phyloP scores from a whole-genome alignment of 371 early-diverging fungal genomes.

The Circinella umbellata region DNA sequence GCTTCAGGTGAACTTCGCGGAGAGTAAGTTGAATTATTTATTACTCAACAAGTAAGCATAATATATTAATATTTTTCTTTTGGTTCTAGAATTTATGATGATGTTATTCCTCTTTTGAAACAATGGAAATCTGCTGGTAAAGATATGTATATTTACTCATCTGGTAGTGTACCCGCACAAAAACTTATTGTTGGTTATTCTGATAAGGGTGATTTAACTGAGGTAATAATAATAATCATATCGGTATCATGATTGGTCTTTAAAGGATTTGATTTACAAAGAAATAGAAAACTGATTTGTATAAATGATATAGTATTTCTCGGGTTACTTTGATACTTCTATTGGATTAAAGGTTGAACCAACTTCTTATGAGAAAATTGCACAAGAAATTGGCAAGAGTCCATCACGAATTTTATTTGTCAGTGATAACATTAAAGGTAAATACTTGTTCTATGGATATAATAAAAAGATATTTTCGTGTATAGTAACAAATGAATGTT shows the following conservation, averaged over 20 bases:
- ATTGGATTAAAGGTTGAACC: conserved; percentile 79
- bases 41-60: neutral
- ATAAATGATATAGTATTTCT: conserved; percentile 59
- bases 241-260: neutral
- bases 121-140: conserved; percentile 66
- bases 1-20: conserved; percentile 76
- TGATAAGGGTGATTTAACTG: conserved; percentile 80
- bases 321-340: conserved; percentile 89
- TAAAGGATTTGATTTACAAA: too few relatives aligned
- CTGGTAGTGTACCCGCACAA: conserved; percentile 92
- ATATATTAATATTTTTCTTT: neutral
- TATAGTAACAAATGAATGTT: too few relatives aligned
- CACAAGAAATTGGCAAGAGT: conserved; percentile 58
- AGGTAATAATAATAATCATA: conserved; percentile 50
- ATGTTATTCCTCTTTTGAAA: conserved; percentile 80
- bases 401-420: conserved; percentile 77
- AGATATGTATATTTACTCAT: conserved; percentile 90
- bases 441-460: neutral
- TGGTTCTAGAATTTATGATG: conserved; percentile 72
- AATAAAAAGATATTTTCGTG: too few relatives aligned
- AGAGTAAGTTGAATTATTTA: conserved; percentile 55
- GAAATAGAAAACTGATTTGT: too few relatives aligned
- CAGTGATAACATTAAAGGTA: conserved; percentile 86
- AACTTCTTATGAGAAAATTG: conserved; percentile 76
- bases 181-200: conserved; percentile 87